Base-by-base conservation (phyloP, 129 eudicot genomes). In the Apium graveolens region DNA sequence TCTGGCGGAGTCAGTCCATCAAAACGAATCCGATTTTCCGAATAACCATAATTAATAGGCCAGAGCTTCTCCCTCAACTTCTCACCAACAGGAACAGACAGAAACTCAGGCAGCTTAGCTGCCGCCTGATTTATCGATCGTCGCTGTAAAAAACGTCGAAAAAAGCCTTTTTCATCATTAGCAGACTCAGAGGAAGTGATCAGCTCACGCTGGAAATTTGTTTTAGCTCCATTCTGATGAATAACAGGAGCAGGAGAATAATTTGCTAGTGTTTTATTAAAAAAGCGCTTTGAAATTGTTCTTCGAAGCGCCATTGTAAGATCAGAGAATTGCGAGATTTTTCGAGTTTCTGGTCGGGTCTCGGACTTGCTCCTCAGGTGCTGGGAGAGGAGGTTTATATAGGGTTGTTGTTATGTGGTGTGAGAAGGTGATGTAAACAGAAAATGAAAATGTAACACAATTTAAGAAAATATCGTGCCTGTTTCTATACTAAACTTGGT, bases 21-120 rank as follows among this genome's bases (percentile, higher is more conserved):
- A 76, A 92, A 81, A 27, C 86, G 81, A 70, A 84, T 57, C 1
- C 91, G 83, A 29, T 87, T 91, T 51, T 62, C 81, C 11, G 82
- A 4, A 12, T 39, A 66, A 31, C 17, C 13, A 21, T 73, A 16
- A 37, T 78, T 80, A 73, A 77, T 24, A 20, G 84, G 82, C 79
- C 82, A 76, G 32, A 90, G 66, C 70, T 75, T 91, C 80, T 90
- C 80, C 74, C 55, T 27, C 57, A 78, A 57, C 39, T 42, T 78
- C 0, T 78, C 80, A 17, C 74, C 80, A 11, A 78, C 42, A 32
- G 80, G 74, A 26, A 63, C 20, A 55, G 43, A 27, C 4, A 78
- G 39, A 31, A 78, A 78, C 20, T 43, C 80, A 7, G 80, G 80
- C 8, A 77, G 72, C 37, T 66, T 77, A 2, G 24, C 80, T 8